Base-by-base conservation (phyloP, 2,329 filamentous ascomycete genomes). In the Stachybotrys echinatus region DNA sequence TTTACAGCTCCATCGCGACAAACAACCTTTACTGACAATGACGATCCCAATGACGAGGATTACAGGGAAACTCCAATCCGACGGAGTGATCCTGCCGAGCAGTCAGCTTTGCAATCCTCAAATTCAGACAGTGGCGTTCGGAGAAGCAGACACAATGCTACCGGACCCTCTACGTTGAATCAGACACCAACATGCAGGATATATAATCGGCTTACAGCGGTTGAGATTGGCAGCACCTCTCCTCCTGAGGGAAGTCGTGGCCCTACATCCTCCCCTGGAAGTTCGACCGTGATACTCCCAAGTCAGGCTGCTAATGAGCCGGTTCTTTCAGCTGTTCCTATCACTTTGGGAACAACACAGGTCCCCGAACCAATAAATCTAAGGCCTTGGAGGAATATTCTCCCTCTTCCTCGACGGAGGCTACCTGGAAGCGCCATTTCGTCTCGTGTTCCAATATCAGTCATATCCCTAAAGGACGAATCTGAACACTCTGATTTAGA, bases 21-120 rank as follows among this genome's bases (percentile, higher is more conserved):
- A n/a, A 20, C 12, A 10, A 23, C 39, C 39, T 19, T 39, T 6
- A 19, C 39, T 48, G 49, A 50, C 14, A 38, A 39, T 14, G 49
- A 50, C 21, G 49, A 48, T 46, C 21, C 49, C 27, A 19, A 48
- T 21, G 45, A 50, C 47, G 12, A 20, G 22, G 45, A 48, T 21
- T 50, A 48, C 27, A 8, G 17, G 17, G 31, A 37, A 37, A 37
- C 31, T 8, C 31, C 31, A 37, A 8, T 17, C 17, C 31, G 31
- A 37, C 8, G 31, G 17, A 37, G 10, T 8, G 17, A 37, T 37
- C 31, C 17, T 17, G 17, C 8, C 17, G 31, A 37, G 8, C 10
- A 10, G 17, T 37, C 31, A 37, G 17, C 31, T 37, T 37, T 37
- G 8, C 31, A 37, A 37, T 10, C 31, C 31, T 37, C 31, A 37